phyloP scores from a whole-genome alignment of 495 filamentous ascomycete species.

The Pseudevernia furfuracea region DNA sequence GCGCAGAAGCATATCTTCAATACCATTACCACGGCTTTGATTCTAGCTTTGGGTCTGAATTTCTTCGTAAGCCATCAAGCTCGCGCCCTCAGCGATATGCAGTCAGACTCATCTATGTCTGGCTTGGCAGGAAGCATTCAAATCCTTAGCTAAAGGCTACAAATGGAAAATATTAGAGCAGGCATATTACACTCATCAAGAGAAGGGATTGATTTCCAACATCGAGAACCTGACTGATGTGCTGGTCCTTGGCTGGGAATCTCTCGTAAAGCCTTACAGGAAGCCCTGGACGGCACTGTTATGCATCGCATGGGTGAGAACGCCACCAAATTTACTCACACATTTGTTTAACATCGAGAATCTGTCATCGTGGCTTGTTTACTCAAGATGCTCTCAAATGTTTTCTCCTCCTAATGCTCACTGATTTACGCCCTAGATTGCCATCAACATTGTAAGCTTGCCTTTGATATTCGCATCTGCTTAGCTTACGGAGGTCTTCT shows the following conservation, averaged over 20 bases:
- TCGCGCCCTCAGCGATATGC: neutral
- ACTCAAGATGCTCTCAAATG: neutral
- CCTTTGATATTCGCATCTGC: neutral
- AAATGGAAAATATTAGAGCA: conserved; percentile 4
- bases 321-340: too few species aligned
- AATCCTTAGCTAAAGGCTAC: conserved; percentile 20
- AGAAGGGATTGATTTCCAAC: conserved; percentile 12
- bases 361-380: neutral
- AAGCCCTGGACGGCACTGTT: conserved; percentile 3
- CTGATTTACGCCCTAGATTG: neutral
- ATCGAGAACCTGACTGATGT: conserved; percentile 20
- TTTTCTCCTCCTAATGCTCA: neutral
- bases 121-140: conserved; percentile 21
- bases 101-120: neutral
- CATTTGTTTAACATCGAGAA: too few species aligned
- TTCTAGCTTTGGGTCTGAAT: conserved; percentile 20
- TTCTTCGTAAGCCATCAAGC: conserved; percentile 15
- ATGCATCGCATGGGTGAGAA: conserved; percentile 15
- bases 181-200: neutral
- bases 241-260: conserved; percentile 2
- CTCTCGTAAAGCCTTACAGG: neutral
- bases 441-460: conserved; percentile 5
- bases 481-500: neutral
- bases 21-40: conserved; percentile 17
- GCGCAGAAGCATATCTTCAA: conserved; percentile 18